These are phyloP conservation scores for Mortierella sp. DNA, from an alignment of 371 early-diverging fungal genomes.

Conservation along the genomic window DNA sequence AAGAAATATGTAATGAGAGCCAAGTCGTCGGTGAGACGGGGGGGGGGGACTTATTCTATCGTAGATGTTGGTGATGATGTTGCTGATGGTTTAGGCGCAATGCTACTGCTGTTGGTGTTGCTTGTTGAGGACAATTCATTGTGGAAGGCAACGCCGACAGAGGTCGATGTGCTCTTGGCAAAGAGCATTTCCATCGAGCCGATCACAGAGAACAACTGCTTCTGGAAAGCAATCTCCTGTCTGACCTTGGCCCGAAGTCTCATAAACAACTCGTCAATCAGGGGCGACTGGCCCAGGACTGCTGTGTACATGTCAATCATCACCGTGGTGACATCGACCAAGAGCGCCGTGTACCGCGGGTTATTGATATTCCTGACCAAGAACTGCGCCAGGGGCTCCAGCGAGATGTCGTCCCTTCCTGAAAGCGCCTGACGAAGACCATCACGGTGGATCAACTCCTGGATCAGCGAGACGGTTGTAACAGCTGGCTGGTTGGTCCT, in stretches of 20 bases:
- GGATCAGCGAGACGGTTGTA: slow-evolving; percentile 80
- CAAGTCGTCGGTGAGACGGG: background rate
- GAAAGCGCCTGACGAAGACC: slow-evolving; percentile 84
- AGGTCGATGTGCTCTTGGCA: slow-evolving; percentile 61
- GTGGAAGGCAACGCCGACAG: slow-evolving; percentile 48
- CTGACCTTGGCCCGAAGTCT: slow-evolving; percentile 77
- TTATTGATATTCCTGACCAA: slow-evolving; percentile 81
- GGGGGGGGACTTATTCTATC: slow-evolving; percentile 23
- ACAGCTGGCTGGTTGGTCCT: slow-evolving; percentile 67
- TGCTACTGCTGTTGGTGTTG: slow-evolving; percentile 8
- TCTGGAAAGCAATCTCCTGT: slow-evolving; percentile 81
- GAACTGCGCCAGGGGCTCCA: slow-evolving; percentile 88
- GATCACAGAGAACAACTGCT: slow-evolving; percentile 77
- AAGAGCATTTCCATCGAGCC: slow-evolving; percentile 88
- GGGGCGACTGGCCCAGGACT: slow-evolving; percentile 82
- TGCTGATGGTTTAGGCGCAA: slow-evolving; percentile 13
- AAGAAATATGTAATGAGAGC: background rate
- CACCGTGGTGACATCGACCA: slow-evolving; percentile 82
- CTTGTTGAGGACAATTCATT: slow-evolving; percentile 45
- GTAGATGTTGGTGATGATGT: slow-evolving; percentile 26
- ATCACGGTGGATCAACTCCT: slow-evolving; percentile 91
- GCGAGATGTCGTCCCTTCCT: slow-evolving; percentile 88
- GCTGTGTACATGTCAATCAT: slow-evolving; percentile 87
- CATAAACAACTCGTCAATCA: slow-evolving; percentile 76
- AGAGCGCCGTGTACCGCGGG: slow-evolving; percentile 81